Evolutionary conservation across 2,329 filamentous ascomycete genomes (phyloP).

Genomic region (Botryotinia calthae): DNA sequence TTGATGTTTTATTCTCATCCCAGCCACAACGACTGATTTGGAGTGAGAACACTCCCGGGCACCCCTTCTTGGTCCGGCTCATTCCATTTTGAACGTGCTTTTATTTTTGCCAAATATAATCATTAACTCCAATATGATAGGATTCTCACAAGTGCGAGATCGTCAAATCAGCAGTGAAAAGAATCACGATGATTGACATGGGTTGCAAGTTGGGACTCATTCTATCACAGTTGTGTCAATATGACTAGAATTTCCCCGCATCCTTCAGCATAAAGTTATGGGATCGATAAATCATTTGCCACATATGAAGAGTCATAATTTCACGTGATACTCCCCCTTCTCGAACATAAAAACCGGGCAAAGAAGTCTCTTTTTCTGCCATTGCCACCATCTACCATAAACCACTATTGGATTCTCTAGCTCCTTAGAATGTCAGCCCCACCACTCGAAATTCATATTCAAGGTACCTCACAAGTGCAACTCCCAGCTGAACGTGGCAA

Average conservation of each 20-base stretch:
- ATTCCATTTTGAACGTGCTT: neutral
- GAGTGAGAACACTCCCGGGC: neutral
- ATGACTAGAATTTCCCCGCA: neutral
- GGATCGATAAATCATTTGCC: neutral
- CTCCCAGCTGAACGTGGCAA: neutral
- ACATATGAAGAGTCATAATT: neutral
- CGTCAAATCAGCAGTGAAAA: neutral
- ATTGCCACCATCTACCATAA: neutral
- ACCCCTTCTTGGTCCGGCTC: neutral
- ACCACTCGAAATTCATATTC: constrained; percentile 1
- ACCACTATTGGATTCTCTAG: neutral
- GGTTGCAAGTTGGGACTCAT: neutral
- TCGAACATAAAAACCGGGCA: neutral
- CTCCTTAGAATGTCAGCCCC: no score
- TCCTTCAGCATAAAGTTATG: neutral
- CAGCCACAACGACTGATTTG: neutral
- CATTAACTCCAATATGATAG: neutral
- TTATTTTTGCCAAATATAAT: neutral
- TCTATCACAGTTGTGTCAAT: neutral
- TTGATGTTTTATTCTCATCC: neutral
- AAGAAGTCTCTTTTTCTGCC: neutral
- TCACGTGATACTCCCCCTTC: neutral
- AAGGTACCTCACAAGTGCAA: neutral
- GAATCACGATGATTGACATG: no score
- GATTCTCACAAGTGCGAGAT: neutral